phyloP scores from a whole-genome alignment of 495 filamentous ascomycete genomes.

The Bathelium albidoporum region DNA sequence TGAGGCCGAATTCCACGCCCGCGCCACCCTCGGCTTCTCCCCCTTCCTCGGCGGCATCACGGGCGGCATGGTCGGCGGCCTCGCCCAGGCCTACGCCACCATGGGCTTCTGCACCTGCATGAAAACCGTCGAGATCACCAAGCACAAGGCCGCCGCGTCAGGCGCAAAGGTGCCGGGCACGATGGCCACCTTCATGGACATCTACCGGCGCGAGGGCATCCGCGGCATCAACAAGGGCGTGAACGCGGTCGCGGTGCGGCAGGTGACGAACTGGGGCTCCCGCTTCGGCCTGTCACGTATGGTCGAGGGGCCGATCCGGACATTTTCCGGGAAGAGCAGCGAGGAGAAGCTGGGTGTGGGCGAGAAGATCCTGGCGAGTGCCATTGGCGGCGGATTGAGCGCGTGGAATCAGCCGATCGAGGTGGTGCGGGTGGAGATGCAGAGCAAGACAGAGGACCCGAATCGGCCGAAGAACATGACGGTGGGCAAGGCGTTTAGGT shows the following conservation, averaged over 20 bases:
- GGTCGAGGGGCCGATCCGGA: constrained; percentile 81
- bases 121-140: constrained; percentile 99
- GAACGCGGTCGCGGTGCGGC: constrained; percentile 94
- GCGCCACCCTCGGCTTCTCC: constrained; percentile 65
- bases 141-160: constrained; percentile 79
- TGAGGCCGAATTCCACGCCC: constrained; percentile 83
- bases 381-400: constrained; percentile 81
- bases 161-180: constrained; percentile 81
- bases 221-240: constrained; percentile 95
- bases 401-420: constrained; percentile 99
- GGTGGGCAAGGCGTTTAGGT: constrained; percentile 81
- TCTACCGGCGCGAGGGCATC: constrained; percentile 90
- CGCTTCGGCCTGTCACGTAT: constrained; percentile 87
- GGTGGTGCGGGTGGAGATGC: constrained; percentile 99
- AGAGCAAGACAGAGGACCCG: constrained; percentile 94
- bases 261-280: constrained; percentile 99
- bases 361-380: constrained; percentile 86
- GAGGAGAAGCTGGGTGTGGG: constrained; percentile 58
- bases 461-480: constrained; percentile 98
- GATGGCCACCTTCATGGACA: constrained; percentile 90
- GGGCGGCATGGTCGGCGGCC: constrained; percentile 87
- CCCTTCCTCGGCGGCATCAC: constrained; percentile 81
- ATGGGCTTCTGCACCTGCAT: constrained; percentile 99
- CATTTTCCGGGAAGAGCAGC: constrained; percentile 64
- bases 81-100: constrained; percentile 96